Conservation (phyloP, 768 basidiomycete genomes). For the Daedaleopsis sinensis region DNA sequence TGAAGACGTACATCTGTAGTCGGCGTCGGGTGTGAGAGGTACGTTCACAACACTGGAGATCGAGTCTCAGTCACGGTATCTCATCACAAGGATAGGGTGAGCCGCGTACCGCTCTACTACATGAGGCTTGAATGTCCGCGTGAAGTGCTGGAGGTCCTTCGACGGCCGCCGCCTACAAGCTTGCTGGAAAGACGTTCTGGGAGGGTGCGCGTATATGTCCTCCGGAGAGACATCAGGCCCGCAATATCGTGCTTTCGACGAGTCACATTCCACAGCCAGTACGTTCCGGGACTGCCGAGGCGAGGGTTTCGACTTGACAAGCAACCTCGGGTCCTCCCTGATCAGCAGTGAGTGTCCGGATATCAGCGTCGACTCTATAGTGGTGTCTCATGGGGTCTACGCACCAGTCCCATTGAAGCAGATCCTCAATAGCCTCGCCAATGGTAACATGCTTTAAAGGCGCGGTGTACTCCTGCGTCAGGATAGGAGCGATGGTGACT, state of each 20-base stretch:
- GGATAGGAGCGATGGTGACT: conserved; percentile 46
- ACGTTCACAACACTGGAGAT: conserved; percentile 57
- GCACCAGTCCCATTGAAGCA: conserved; percentile 77
- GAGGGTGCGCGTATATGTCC: conserved; percentile 14
- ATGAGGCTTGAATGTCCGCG: conserved; percentile 49
- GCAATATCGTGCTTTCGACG: conserved; percentile 34
- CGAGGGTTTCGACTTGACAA: background rate
- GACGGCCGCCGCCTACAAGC: conserved; percentile 48
- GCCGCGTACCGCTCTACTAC: conserved; percentile 60
- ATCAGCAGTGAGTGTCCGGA: too few species aligned
- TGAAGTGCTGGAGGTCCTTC: conserved; percentile 68
- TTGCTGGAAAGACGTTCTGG: conserved; percentile 45
- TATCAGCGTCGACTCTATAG: background rate
- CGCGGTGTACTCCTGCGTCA: conserved; percentile 50
- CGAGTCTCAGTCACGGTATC: background rate
- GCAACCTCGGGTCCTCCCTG: conserved; percentile 35
- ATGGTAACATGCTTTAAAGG: conserved; percentile 55
- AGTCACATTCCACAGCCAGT: conserved; percentile 39
- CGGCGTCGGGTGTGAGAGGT: conserved; percentile 58
- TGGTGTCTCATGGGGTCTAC: background rate
- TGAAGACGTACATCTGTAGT: conserved; percentile 56
- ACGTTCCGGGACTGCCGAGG: background rate
- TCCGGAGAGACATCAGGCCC: conserved; percentile 31
- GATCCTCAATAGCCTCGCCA: conserved; percentile 73
- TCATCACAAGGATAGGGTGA: background rate